These are phyloP conservation scores for Acacia confusa DNA, from an alignment of 306 rosid species.

Conservation along the genomic window DNA sequence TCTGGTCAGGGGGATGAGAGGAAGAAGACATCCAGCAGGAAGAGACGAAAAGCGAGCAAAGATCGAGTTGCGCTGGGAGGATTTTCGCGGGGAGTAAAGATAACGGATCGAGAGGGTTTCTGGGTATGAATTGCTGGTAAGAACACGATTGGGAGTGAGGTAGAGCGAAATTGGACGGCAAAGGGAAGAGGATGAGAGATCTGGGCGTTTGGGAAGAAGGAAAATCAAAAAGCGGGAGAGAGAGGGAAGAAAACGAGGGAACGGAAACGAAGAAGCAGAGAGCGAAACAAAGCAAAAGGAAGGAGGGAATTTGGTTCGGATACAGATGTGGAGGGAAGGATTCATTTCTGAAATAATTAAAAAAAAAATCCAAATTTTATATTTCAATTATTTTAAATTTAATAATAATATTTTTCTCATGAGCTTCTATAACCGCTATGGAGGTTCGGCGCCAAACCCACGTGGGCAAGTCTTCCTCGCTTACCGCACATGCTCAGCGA, in stretches of 20 bases:
- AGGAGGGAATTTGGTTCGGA: conserved; percentile 99
- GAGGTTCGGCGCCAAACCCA: conserved; percentile 21
- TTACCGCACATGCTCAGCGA: neutral
- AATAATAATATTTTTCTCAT: neutral
- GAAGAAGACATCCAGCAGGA: conserved; percentile 61
- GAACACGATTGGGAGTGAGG: neutral
- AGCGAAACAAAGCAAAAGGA: conserved; percentile 18
- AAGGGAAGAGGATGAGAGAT: conserved; percentile 42
- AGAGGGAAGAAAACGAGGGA: conserved; percentile 82
- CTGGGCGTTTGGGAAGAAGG: conserved; percentile 54
- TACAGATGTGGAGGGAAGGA: conserved; percentile 91
- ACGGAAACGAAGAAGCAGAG: conserved; percentile 37
- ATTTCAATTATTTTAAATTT: too few species aligned
- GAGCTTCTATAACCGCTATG: conserved; percentile 12
- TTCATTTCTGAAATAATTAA: conserved; percentile 36
- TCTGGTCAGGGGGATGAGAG: conserved; percentile 51
- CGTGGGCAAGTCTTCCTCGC: neutral
- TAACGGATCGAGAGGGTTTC: conserved; percentile 3
- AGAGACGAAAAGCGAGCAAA: conserved; percentile 4
- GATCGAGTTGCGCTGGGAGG: conserved; percentile 32
- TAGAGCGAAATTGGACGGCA: conserved; percentile 1
- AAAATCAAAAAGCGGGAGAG: conserved; percentile 72
- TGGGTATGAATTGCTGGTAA: neutral
- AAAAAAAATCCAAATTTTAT: too few species aligned
- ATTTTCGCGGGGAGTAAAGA: conserved; percentile 16